phyloP scores from a whole-genome alignment of 768 basidiomycete species.

The Hortiboletus campestris region DNA sequence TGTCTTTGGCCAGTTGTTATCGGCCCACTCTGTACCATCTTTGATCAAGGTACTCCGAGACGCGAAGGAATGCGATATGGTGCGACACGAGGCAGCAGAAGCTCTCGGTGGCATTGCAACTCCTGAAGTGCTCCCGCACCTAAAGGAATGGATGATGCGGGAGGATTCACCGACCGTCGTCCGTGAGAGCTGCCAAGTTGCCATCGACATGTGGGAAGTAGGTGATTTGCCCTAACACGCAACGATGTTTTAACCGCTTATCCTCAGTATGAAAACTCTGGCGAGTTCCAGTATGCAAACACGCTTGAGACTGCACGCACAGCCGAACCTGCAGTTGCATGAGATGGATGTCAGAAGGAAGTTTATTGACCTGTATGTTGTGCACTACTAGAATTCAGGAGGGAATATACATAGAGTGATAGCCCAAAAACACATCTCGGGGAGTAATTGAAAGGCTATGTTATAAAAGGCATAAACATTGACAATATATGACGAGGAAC shows the following conservation, averaged over 20 bases:
- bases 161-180: constrained; percentile 86
- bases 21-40: constrained; percentile 82
- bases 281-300: constrained; percentile 76
- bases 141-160: constrained; percentile 80
- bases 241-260: background rate
- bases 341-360: background rate
- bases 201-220: constrained; percentile 97
- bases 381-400: background rate
- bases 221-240: constrained; percentile 19
- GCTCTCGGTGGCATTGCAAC: constrained; percentile 97
- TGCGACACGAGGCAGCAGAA: constrained; percentile 97
- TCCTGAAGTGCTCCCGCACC: constrained; percentile 82
- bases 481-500: background rate
- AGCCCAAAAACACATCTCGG: background rate
- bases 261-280: constrained; percentile 73
- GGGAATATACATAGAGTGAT: background rate
- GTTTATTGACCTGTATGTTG: background rate
- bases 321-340: constrained; percentile 14
- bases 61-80: constrained; percentile 84
- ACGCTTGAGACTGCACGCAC: constrained; percentile 34
- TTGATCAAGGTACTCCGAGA: constrained; percentile 77
- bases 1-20: constrained; percentile 94
- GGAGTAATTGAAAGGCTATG: background rate
- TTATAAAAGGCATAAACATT: background rate
- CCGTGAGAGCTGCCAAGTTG: constrained; percentile 92